Evolutionary conservation across 495 filamentous ascomycete species (phyloP), one percentile per base, ranked within the genome.

Genomic region (Penicillium lagena): DNA sequence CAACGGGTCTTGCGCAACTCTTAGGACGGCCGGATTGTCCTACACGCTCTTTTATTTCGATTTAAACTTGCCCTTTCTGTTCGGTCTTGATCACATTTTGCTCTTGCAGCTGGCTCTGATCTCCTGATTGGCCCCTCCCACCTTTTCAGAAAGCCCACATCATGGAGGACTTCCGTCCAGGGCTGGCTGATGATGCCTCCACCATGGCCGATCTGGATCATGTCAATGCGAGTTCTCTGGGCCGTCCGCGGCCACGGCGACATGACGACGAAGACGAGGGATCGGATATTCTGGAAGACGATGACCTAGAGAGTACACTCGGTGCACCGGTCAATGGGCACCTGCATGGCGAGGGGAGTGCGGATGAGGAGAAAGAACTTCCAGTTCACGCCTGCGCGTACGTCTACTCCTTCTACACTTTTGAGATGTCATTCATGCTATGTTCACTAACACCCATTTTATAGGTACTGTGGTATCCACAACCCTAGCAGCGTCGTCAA

Each of bases 341-440:
- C 56, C 73, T 76, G 47, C 77, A 89, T 43, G 78, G 73, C 35
- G 63, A 82, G 37, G 73, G 79, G 48, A 75, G 79, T 42, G 70
- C 78, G 9, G 83, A 88, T 56, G 91, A 95, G 57, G 90, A 96
- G 51, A 89, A 90, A 51, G 90, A 96, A 63, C 80, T 97, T 31
- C 93, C 93, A 35, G 73, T 86, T 44, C 91, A 99, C 76, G 93
- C 93, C 47, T 99, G 93, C 88, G 89, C 93, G 81, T 94, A 76
- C 75, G 89, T 84, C 34, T 31, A 35, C 1, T 10, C 9, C 15
- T 29, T 34, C 22, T 10, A 22, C 22, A 4, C 22, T 4, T 6
- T 6, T 22, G 22, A 22, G 22, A 2, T 22, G 22, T 22, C 17
- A 33, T 22, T 29, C 28, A 2, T 14, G 45, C 33, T 9, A 13